phyloP scores from a whole-genome alignment of 257 asterid genomes.

The Fraxinus cuspidata region DNA sequence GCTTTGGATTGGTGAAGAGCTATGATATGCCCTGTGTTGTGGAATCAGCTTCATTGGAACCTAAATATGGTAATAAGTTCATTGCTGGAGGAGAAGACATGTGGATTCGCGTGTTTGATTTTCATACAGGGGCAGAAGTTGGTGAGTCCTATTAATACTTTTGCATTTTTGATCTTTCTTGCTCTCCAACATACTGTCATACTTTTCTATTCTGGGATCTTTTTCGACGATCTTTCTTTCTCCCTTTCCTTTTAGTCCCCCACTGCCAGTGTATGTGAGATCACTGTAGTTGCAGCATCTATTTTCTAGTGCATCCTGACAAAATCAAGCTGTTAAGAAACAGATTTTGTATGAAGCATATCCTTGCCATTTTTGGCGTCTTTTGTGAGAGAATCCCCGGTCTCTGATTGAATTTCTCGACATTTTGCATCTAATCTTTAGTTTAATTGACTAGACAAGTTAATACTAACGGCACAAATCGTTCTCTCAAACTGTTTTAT shows the following conservation, averaged over 20 bases:
- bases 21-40: conserved; percentile 79
- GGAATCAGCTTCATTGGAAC: conserved; percentile 93
- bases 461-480: neutral
- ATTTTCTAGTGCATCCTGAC: neutral
- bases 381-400: neutral
- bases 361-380: neutral
- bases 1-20: conserved; percentile 86
- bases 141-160: conserved; percentile 42
- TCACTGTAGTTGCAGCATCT: neutral
- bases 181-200: neutral
- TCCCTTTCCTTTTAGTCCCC: neutral
- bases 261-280: neutral
- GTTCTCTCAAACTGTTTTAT: neutral
- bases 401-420: neutral
- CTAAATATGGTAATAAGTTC: conserved; percentile 81
- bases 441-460: neutral
- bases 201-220: neutral
- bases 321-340: neutral
- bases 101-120: conserved; percentile 93
- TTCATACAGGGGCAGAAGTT: conserved; percentile 78
- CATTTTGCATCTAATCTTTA: neutral
- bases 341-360: neutral
- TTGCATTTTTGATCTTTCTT: neutral
- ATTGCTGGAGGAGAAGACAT: conserved; percentile 95
- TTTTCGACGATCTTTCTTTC: neutral